Conservation (phyloP, 306 rosid genomes). For the Hippophae gyantsensis region DNA sequence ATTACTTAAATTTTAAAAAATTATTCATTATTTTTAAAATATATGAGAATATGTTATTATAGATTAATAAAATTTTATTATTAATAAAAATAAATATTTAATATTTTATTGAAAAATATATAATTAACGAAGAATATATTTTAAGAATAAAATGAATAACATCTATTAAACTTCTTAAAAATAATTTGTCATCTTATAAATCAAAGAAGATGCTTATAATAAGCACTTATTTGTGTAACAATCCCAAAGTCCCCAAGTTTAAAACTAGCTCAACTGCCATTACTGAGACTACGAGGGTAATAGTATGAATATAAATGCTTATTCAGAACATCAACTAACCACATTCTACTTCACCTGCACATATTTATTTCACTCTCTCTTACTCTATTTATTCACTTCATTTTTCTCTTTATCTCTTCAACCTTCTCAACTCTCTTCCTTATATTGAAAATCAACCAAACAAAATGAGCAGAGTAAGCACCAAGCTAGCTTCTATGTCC, state of each 20-base stretch:
- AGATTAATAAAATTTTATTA: no score
- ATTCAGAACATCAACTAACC: conserved; percentile 62
- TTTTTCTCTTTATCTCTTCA: conserved; percentile 3
- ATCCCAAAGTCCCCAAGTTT: neutral
- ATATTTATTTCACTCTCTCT: conserved; percentile 49
- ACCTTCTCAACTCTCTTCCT: conserved; percentile 1
- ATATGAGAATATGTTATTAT: no score
- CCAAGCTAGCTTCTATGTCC: conserved; percentile 29
- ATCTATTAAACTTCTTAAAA: no score
- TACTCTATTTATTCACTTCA: conserved; percentile 31
- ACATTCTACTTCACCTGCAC: conserved; percentile 54
- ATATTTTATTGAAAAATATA: no score
- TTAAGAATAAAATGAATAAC: no score
- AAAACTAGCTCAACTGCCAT: neutral
- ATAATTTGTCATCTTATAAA: no score
- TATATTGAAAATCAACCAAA: neutral
- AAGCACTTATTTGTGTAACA: no score
- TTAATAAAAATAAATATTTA: no score
- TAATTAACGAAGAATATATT: no score
- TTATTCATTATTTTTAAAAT: no score
- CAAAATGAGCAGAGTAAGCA: conserved; percentile 23
- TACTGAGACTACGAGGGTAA: conserved; percentile 16
- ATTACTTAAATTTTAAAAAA: no score
- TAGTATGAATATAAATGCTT: conserved; percentile 62
- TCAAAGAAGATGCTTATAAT: no score